Conservation (phyloP, 2,329 filamentous ascomycete species). For the Rutstroemia sp. region DNA sequence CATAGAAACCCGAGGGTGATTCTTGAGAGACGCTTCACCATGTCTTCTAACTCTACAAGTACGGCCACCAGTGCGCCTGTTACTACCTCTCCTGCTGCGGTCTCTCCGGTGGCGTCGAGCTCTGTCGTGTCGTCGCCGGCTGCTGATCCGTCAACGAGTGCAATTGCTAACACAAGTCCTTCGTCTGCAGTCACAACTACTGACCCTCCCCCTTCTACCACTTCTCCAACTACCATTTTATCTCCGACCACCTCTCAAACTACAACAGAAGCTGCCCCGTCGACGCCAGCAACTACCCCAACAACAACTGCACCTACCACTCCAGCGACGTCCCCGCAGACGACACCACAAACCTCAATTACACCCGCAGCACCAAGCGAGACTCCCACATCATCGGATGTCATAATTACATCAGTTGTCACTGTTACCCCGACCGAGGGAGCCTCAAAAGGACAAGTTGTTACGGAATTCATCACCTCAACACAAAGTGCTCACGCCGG, state of each 20-base stretch:
- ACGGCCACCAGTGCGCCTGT: slow-evolving; percentile 16
- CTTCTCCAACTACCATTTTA: background rate
- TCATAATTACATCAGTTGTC: slow-evolving; percentile 8
- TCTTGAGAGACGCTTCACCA: slow-evolving; percentile 20
- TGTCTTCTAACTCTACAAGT: slow-evolving; percentile 24
- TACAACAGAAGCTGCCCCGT: slow-evolving; percentile 5
- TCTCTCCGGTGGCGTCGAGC: slow-evolving; percentile 14
- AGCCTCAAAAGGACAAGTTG: slow-evolving; percentile 4
- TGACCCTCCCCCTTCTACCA: background rate
- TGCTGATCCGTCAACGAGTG: slow-evolving; percentile 15
- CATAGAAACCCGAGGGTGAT: slow-evolving; percentile 14
- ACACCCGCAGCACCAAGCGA: slow-evolving; percentile 18
- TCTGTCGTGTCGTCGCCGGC: background rate
- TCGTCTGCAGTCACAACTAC: slow-evolving; percentile 16
- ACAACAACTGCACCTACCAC: slow-evolving; percentile 4
- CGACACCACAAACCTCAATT: slow-evolving; percentile 21
- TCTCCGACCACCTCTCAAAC: slow-evolving; percentile 8
- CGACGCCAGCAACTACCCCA: slow-evolving; percentile 7
- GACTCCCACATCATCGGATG: slow-evolving; percentile 15
- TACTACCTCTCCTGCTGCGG: slow-evolving; percentile 8
- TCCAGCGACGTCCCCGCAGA: slow-evolving; percentile 4
- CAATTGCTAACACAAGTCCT: slow-evolving; percentile 25
- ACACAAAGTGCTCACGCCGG: slow-evolving; percentile 6
- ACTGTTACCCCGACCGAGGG: slow-evolving; percentile 3
- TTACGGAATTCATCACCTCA: slow-evolving; percentile 14